A percentile compares a stretch with the other conserved stretches of the same genome.
Evolutionary conservation across 2,329 filamentous ascomycete genomes (phyloP).

Genomic region (Aureobasidium sp.): DNA sequence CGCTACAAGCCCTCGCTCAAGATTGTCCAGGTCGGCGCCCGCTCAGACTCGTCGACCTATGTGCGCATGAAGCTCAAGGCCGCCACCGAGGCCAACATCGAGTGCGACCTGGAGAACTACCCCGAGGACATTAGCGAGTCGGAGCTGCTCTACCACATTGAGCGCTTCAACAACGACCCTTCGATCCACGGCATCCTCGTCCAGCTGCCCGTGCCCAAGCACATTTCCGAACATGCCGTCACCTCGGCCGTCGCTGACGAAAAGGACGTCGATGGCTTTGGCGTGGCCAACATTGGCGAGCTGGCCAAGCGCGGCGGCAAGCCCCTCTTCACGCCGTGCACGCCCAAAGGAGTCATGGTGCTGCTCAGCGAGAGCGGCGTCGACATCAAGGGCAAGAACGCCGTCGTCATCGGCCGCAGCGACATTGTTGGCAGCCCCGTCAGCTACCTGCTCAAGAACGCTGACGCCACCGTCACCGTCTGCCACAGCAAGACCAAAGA

Average conservation of each 20-base stretch:
- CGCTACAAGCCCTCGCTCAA: conserved; percentile 84
- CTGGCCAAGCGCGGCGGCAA: conserved; percentile 89
- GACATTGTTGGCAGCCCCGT: conserved; percentile 97
- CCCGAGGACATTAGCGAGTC: conserved; percentile 73
- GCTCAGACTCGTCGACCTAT: conserved; percentile 94
- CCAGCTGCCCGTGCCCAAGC: conserved; percentile 80
- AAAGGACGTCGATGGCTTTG: conserved; percentile 98
- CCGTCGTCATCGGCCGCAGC: conserved; percentile 88
- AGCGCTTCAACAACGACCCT: conserved; percentile 77
- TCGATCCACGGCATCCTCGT: conserved; percentile 87
- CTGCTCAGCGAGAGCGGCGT: conserved; percentile 78
- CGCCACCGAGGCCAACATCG: conserved; percentile 87
- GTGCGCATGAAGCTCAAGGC: conserved; percentile 99
- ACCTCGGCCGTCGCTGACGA: conserved; percentile 86
- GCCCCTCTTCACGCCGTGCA: conserved; percentile 89
- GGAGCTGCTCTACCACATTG: conserved; percentile 78
- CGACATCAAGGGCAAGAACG: conserved; percentile 79
- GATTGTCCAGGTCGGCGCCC: conserved; percentile 94
- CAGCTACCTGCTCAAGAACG: conserved; percentile 90
- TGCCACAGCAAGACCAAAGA: conserved; percentile 85
- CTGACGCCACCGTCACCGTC: conserved; percentile 91
- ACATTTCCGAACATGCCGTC: conserved; percentile 82
- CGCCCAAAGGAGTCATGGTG: conserved; percentile 94
- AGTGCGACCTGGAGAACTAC: conserved; percentile 78
- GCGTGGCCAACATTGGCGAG: conserved; percentile 89